Base-by-base conservation (phyloP, 2,329 filamentous ascomycete species). In the Calycina marina region DNA sequence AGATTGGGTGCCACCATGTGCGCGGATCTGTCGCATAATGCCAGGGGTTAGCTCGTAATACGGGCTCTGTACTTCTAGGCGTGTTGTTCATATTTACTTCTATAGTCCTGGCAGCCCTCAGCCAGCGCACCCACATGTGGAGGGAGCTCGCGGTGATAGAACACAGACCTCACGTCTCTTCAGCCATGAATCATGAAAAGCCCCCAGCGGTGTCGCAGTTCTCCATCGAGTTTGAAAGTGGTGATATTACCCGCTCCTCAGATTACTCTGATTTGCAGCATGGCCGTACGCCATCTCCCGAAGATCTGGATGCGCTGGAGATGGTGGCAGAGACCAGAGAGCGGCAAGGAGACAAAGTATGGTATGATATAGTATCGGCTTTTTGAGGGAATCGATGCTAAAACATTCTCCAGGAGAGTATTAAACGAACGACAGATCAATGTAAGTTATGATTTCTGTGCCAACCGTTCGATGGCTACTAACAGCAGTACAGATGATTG, bases 341-440 rank as follows among this genome's bases (percentile, higher is more conserved):
- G 20, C 37, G 39, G 5, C 42, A 46, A 22, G 46, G 48, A 11
- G 45, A 50, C 18, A 42, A 40, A 27, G 29, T 51, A 24, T 51
- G 48, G 48, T 50, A 25, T 34, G 45, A 18, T 20, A 12, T 28
- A 14, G 24, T 30, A 18, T n/a, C 6, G 14, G 14, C 5, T 16
- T 15, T 5, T 14, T 17, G n/a, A 10, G 6, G 8, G 27, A 18
- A 14, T 11, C 12, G 15, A 29, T 8, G 27, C 27, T 29, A 10
- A 29, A 12, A 10, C 18, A 6, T 12, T 9, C 12, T 16, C 6
- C 28, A 59, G 57, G 56, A 51, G 57, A 45, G 52, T 55, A 4
- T 40, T 60, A 28, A 51, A 51, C 25, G 57, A 60, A 39, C 46
- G 56, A 25, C 57, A 60, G 25, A 58, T 59, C 37, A 60, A 58